Evolutionary conservation across 2,329 filamentous ascomycete species (phyloP), one percentile per base, ranked within the genome.

Genomic region (Elsinoe necatrix): DNA sequence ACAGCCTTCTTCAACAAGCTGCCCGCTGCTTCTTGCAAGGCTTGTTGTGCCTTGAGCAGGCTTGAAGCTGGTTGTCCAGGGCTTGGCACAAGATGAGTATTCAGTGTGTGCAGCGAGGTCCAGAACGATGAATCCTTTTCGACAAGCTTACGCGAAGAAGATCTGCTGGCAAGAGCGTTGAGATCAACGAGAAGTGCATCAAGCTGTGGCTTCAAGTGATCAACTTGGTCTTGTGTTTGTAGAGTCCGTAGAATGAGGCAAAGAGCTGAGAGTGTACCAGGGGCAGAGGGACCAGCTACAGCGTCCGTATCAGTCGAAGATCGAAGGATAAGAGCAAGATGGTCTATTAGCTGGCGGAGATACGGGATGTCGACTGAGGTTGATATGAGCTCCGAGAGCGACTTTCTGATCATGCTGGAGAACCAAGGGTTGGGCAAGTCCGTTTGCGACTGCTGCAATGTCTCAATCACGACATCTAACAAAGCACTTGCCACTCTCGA

Each of bases 401-500:
- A 27, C 16, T 14, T 29, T 23, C 34, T 25, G 7, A 39, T 14
- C 4, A 11, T 16, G 21, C 8, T 11, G 21, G 14, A 5, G 6
- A 11, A 20, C 48, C 48, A 52, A 3, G 20, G 16, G 14, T 6
- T n/a, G 14, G 18, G n/a, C 5, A 9, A 8, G 16, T 18, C 31
- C 11, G 29, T 11, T n/a, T 20, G 31, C 3, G 25, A 25, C 14
- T 14, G 16, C 18, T 34, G 8, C 18, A 25, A 18, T 9, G 20
- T 37, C 20, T 21, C 29, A 12, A 52, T 4, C 3, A 25, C 21
- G 3, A 52, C 54, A 12, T 65, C 57, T 7, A 69, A 43, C 31
- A 70, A 68, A 1, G 55, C 56, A 11, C 25, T n/a, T 4, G 69
- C 57, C 18, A 62, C 61, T 8, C 68, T 61, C n/a, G 59, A 62